These are phyloP conservation scores for Ceratocystis harringtonii DNA, from an alignment of 2,329 filamentous ascomycete genomes.

Conservation along the genomic window DNA sequence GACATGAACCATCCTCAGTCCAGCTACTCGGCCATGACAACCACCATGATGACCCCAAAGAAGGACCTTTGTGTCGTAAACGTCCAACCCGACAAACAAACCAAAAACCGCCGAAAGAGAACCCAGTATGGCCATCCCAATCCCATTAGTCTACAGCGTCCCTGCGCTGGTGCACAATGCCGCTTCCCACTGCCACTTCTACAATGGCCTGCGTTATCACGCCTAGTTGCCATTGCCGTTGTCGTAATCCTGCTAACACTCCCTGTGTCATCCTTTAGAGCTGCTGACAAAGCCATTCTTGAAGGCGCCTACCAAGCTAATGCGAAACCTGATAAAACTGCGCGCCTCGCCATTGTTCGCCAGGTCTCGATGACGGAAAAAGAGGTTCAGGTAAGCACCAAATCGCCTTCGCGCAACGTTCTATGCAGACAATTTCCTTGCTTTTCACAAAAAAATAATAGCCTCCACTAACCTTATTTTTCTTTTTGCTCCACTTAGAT, in stretches of 20 bases:
- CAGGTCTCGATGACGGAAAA: conserved; percentile 85
- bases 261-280: conserved; percentile 34
- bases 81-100: conserved; percentile 18
- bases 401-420: conserved; percentile 13
- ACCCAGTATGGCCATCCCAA: conserved; percentile 16
- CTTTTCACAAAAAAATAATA: background rate
- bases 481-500: conserved; percentile 44
- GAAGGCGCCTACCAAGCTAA: conserved; percentile 75
- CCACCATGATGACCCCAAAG: conserved; percentile 14
- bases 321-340: conserved; percentile 79
- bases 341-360: conserved; percentile 69
- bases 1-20: conserved; percentile 13
- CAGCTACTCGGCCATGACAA: conserved; percentile 7
- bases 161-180: no score
- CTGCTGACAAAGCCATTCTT: conserved; percentile 76
- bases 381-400: conserved; percentile 68
- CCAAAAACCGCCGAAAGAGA: conserved; percentile 18
- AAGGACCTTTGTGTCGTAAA: conserved; percentile 18
- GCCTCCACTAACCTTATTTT: background rate
- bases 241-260: conserved; percentile 17
- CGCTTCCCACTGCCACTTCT: no score
- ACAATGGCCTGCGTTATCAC: no score
- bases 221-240: background rate
- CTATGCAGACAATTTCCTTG: background rate
- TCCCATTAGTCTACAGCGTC: no score